Evolutionary conservation across 2,329 filamentous ascomycete genomes (phyloP).

Genomic region (Cryoendolithus antarcticus): DNA sequence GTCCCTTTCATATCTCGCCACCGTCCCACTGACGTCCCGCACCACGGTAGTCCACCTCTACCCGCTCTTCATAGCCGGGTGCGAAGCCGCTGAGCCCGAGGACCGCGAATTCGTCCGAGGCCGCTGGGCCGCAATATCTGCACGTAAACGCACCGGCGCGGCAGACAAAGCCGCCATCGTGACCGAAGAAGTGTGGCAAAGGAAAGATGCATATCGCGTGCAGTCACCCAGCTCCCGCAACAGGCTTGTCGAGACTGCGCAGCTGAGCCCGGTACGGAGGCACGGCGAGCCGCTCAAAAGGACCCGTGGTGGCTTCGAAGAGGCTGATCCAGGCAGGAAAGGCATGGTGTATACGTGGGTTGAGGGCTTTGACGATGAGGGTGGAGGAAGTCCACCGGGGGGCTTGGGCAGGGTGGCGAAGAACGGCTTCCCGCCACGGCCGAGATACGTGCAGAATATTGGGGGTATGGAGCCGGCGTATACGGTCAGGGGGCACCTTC

Average conservation of each 20-base stretch:
- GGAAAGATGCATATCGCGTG: conserved; percentile 44
- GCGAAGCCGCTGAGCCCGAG: conserved; percentile 47
- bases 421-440: conserved; percentile 8
- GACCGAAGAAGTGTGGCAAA: conserved; percentile 53
- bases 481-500: conserved; percentile 52
- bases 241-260: conserved; percentile 25
- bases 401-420: conserved; percentile 1
- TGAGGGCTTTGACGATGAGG: conserved; percentile 6
- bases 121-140: conserved; percentile 49
- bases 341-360: conserved; percentile 23
- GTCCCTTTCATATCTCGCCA: conserved; percentile 49
- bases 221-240: conserved; percentile 17
- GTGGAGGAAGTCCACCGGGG: conserved; percentile 5
- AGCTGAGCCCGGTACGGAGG: conserved; percentile 17
- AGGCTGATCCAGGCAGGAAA: conserved; percentile 17
- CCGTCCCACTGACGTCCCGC: conserved; percentile 49
- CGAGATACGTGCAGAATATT: conserved; percentile 5
- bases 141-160: conserved; percentile 53
- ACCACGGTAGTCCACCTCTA: conserved; percentile 59
- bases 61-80: conserved; percentile 55
- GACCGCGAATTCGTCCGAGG: conserved; percentile 52
- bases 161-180: conserved; percentile 54
- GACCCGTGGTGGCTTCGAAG: conserved; percentile 7
- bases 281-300: conserved; percentile 14
- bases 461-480: conserved; percentile 44